These are phyloP conservation scores for Ligustrum vulgare DNA, from an alignment of 257 asterid species.

Conservation along the genomic window DNA sequence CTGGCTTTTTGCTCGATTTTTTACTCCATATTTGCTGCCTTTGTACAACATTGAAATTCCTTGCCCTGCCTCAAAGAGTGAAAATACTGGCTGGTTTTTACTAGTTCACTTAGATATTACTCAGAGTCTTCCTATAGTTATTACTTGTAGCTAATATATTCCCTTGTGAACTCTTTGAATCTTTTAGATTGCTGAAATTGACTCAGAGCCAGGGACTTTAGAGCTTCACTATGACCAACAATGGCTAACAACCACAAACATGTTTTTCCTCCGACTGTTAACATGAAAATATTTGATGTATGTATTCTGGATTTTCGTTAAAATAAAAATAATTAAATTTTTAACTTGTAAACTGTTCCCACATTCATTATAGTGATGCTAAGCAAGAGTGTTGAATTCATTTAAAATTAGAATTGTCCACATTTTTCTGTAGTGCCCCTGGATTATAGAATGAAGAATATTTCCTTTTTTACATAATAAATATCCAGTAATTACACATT, in stretches of 20 bases:
- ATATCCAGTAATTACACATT: too few relatives aligned
- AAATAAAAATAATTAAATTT: background rate
- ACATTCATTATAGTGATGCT: slow-evolving; percentile 49
- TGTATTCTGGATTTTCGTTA: slow-evolving; percentile 14
- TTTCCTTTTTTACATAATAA: too few relatives aligned
- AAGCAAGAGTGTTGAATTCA: slow-evolving; percentile 52
- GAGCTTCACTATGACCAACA: slow-evolving; percentile 87
- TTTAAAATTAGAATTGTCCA: too few relatives aligned
- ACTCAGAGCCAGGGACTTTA: slow-evolving; percentile 70
- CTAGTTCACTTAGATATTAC: slow-evolving; percentile 18
- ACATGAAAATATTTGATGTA: slow-evolving; percentile 57
- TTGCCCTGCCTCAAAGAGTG: slow-evolving; percentile 61
- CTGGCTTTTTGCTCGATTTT: slow-evolving; percentile 89
- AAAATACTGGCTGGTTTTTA: slow-evolving; percentile 66
- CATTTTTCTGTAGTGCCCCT: too few relatives aligned
- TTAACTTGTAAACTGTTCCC: slow-evolving; percentile 8
- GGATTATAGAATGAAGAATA: too few relatives aligned
- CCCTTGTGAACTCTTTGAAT: slow-evolving; percentile 6
- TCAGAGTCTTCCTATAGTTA: slow-evolving; percentile 10
- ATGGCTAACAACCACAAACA: slow-evolving; percentile 86
- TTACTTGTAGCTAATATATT: slow-evolving; percentile 20
- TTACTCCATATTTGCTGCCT: slow-evolving; percentile 96
- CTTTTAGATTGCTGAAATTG: slow-evolving; percentile 68
- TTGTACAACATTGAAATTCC: slow-evolving; percentile 77
- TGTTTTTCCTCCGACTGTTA: slow-evolving; percentile 59